These are phyloP conservation scores for Solanum commersonii DNA, from an alignment of 257 asterid species.

Conservation along the genomic window DNA sequence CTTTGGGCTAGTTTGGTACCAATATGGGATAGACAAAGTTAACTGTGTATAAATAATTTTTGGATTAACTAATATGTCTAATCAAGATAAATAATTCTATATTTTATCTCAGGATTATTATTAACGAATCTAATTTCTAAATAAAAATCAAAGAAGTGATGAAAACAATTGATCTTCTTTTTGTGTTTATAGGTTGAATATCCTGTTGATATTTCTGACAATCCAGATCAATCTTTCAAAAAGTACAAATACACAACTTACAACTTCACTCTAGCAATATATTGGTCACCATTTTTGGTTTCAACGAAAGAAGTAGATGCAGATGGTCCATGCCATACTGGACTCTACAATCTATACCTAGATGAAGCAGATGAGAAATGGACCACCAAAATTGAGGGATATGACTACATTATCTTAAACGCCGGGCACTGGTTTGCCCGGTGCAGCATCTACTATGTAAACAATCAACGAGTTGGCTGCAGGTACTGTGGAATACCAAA, in stretches of 20 bases:
- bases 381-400: slow-evolving; percentile 33
- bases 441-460: slow-evolving; percentile 7
- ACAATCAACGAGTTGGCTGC: slow-evolving; percentile 14
- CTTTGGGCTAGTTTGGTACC: neutral
- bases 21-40: neutral
- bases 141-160: neutral
- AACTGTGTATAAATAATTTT: neutral
- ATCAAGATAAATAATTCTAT: neutral
- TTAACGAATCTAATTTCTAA: neutral
- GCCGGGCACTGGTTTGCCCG: slow-evolving; percentile 59
- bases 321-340: slow-evolving; percentile 24
- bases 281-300: slow-evolving; percentile 50
- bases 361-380: slow-evolving; percentile 49
- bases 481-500: neutral
- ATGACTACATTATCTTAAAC: slow-evolving; percentile 43
- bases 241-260: slow-evolving; percentile 28
- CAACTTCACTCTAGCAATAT: slow-evolving; percentile 44
- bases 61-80: neutral
- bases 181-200: slow-evolving; percentile 32
- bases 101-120: neutral
- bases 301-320: slow-evolving; percentile 23
- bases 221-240: slow-evolving; percentile 29
- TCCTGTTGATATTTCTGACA: slow-evolving; percentile 41
- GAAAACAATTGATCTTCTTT: neutral
- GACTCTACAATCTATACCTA: slow-evolving; percentile 42